Percentiles rank a stretch among this genome's conserved stretches.
Evolutionary conservation across 164 flowering plant genomes (phyloP).

Genomic region (Amborella trichopoda): DNA sequence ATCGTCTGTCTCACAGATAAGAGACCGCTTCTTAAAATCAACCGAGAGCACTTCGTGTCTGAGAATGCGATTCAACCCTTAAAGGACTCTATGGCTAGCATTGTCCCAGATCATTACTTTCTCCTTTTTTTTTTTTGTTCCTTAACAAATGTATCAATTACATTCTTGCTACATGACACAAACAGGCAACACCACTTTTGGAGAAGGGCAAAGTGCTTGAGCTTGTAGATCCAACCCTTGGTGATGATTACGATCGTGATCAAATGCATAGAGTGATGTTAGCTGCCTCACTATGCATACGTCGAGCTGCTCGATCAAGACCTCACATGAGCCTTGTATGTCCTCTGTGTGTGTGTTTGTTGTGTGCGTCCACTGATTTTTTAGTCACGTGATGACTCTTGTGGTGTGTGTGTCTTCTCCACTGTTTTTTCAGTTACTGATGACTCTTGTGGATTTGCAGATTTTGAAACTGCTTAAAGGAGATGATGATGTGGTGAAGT

Average conservation of each 20-base stretch:
- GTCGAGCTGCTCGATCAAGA: slow-evolving; percentile 57
- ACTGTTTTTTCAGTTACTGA: not conserved
- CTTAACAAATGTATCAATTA: no score
- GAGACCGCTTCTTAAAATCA: no score
- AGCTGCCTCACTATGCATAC: slow-evolving; percentile 73
- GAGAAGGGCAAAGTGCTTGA: slow-evolving; percentile 36
- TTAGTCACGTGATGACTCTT: not conserved
- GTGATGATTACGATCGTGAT: slow-evolving; percentile 31
- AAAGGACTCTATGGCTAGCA: no score
- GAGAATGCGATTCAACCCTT: no score
- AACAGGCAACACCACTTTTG: slow-evolving; percentile 70
- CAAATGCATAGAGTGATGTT: slow-evolving; percentile 70
- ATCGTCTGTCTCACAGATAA: no score
- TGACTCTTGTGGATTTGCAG: slow-evolving; percentile 19
- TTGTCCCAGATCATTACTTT: no score
- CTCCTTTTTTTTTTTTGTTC: no score
- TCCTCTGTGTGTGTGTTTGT: slow-evolving; percentile 4
- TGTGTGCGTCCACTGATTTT: not conserved
- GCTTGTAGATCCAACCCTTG: slow-evolving; percentile 58
- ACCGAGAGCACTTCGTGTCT: no score
- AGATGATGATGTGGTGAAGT: slow-evolving; percentile 47
- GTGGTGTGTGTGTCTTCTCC: not conserved
- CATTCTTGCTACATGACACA: no score
- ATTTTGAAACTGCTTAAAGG: slow-evolving; percentile 81
- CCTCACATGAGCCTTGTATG: slow-evolving; percentile 74